Base-by-base conservation (phyloP, 2,329 filamentous ascomycete species). In the Stylonectria norvegica region DNA sequence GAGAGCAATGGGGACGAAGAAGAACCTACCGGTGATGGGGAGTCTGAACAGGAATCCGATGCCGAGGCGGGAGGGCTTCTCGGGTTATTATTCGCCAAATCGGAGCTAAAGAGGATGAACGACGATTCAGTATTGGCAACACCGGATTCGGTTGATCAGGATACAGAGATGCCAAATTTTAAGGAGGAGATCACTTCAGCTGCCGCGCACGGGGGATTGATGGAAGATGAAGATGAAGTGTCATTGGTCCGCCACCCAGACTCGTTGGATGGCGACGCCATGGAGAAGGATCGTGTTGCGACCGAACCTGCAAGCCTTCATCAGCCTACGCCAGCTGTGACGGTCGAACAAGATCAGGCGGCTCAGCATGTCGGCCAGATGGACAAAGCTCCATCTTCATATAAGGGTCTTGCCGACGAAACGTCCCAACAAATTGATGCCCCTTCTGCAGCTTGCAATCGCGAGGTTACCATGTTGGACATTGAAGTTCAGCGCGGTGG, bases 41-140 rank as follows among this genome's bases (percentile, higher is more conserved):
- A 69, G 7, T 66, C 65, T 17, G 67, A 68, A 3, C 68, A 66
- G 3, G 68, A 69, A 8, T 65, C 65, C 16, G 67, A 68, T 1
- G 68, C 66, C 5, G 68, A 65, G n/a, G 65, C 69, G 1, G 57
- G 63, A 19, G 74, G 75, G 1, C 61, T 82, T 0, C 59, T 82
- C 2, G 77, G 78, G 0, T 62, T 81, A 20, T 68, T 83, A 16
- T 83, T 82, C 48, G 75, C 70, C 28, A 79, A 78, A 52, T 72
- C 73, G 1, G 78, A 82, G 44, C 51, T 81, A 28, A 69, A 75
- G 45, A 66, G 73, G 45, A 65, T 82, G 34, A 68, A 75, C 37
- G 58, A 67, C 4, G 65, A 73, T 27, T 61, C 62, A 1, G 54
- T 36, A 12, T 45, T 43, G 10, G 38, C 54, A 30, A 38, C 32